Conservation (phyloP, 1,284 basidiomycete genomes). For the Ustilago lituana region DNA sequence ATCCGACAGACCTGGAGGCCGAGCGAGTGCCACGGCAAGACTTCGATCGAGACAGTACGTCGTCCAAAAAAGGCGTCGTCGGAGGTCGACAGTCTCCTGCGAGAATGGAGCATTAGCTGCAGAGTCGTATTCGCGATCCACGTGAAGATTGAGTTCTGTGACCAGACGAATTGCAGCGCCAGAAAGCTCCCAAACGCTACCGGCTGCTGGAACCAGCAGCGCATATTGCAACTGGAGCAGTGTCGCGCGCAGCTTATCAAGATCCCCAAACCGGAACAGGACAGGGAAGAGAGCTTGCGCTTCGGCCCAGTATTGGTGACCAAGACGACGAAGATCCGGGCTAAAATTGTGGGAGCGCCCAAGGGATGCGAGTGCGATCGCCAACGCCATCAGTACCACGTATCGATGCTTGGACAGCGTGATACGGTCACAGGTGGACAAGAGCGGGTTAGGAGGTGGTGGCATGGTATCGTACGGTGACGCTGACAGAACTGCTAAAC, state of each 20-base stretch:
- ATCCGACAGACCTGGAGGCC: constrained; percentile 45
- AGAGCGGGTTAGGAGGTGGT: constrained; percentile 28
- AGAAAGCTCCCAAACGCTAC: constrained; percentile 47
- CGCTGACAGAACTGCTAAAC: constrained; percentile 12
- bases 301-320: constrained; percentile 41
- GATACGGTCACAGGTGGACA: constrained; percentile 12
- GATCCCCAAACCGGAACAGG: constrained; percentile 19
- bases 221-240: constrained; percentile 45
- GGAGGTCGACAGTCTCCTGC: constrained; percentile 31
- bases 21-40: constrained; percentile 30
- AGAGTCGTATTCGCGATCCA: constrained; percentile 44
- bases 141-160: constrained; percentile 43
- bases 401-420: constrained; percentile 32
- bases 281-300: constrained; percentile 29
- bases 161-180: constrained; percentile 43
- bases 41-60: constrained; percentile 47
- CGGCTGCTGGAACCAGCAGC: constrained; percentile 31
- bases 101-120: constrained; percentile 23
- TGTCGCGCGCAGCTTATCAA: constrained; percentile 38
- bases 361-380: constrained; percentile 41
- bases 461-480: constrained; percentile 24
- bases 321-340: constrained; percentile 38
- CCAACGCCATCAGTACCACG: constrained; percentile 32
- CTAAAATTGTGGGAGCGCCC: constrained; percentile 46
- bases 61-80: constrained; percentile 46